Evolutionary conservation across 208 protist species (phyloP).

Genomic region (Trypanosoma avium): DNA sequence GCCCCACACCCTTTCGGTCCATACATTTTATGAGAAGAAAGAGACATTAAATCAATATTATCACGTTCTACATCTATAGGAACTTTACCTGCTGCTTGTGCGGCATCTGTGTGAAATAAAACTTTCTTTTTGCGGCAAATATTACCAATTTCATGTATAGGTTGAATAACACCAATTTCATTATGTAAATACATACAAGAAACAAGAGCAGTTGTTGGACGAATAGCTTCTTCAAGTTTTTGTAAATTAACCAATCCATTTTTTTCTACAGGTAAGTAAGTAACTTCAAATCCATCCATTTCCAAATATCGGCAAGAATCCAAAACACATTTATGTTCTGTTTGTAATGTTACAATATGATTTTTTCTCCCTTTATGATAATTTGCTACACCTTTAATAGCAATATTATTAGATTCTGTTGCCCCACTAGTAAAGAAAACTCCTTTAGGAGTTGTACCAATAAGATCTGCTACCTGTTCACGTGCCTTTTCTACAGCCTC

Average conservation of each 20-base stretch:
- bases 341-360: conserved; percentile 98
- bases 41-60: conserved; percentile 97
- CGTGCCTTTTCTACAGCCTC: conserved; percentile 96
- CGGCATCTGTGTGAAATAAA: conserved; percentile 98
- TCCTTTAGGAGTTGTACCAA: conserved; percentile 96
- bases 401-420: conserved; percentile 99
- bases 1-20: conserved; percentile 95
- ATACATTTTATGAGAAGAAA: conserved; percentile 99
- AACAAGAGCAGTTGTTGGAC: conserved; percentile 95
- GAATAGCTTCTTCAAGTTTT: conserved; percentile 91
- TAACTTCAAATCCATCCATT: conserved; percentile 95
- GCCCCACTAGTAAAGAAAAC: conserved; percentile 99
- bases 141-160: conserved; percentile 95
- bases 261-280: conserved; percentile 96
- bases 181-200: conserved; percentile 99
- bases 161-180: conserved; percentile 99
- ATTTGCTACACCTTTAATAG: conserved; percentile 98
- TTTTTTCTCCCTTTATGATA: conserved; percentile 98
- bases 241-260: conserved; percentile 97
- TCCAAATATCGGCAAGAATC: conserved; percentile 98
- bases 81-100: conserved; percentile 98
- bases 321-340: conserved; percentile 99
- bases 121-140: conserved; percentile 94
- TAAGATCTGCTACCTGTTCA: conserved; percentile 86
- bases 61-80: conserved; percentile 96